These are phyloP conservation scores for Penicillium bialowiezense DNA, from an alignment of 495 filamentous ascomycete genomes.

Conservation along the genomic window DNA sequence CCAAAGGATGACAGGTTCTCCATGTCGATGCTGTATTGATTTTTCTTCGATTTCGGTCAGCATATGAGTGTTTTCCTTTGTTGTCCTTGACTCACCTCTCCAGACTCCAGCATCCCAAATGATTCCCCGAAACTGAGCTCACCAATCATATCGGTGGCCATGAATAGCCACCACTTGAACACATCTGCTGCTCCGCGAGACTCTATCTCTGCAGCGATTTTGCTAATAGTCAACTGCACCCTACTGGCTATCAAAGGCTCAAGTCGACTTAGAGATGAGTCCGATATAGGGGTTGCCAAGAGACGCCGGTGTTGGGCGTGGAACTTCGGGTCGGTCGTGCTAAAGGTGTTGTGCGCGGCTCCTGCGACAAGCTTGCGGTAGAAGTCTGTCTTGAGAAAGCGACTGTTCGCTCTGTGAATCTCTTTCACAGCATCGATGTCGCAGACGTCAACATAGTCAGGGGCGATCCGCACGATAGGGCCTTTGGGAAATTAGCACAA, in stretches of 20 bases:
- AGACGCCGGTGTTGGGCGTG: slow-evolving; percentile 34
- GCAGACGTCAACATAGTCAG: slow-evolving; percentile 36
- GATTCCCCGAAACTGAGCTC: slow-evolving; percentile 57
- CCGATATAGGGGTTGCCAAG: slow-evolving; percentile 38
- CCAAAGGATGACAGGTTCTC: slow-evolving; percentile 25
- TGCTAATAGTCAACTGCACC: slow-evolving; percentile 29
- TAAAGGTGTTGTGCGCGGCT: slow-evolving; percentile 29
- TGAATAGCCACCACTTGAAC: slow-evolving; percentile 55
- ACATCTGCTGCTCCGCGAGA: slow-evolving; percentile 39
- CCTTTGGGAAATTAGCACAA: slow-evolving; percentile 22
- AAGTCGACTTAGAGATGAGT: slow-evolving; percentile 23
- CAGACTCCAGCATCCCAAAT: slow-evolving; percentile 52
- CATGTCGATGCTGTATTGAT: slow-evolving; percentile 39
- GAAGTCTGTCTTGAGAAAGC: slow-evolving; percentile 22
- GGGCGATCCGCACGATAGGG: slow-evolving; percentile 40
- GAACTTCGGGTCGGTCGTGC: slow-evolving; percentile 23
- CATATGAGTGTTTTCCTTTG: background rate
- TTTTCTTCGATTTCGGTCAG: slow-evolving; percentile 25
- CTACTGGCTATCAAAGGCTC: slow-evolving; percentile 27
- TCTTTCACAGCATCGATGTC: slow-evolving; percentile 32
- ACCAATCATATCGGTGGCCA: slow-evolving; percentile 56
- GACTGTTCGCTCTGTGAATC: slow-evolving; percentile 36
- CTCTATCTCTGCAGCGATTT: slow-evolving; percentile 33
- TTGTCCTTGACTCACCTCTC: slow-evolving; percentile 27
- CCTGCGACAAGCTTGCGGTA: slow-evolving; percentile 18